Percentiles rank a stretch among this genome's conserved stretches.
These are phyloP conservation scores for Phialophora chinensis DNA, from an alignment of 2,329 filamentous ascomycete genomes.

Conservation along the genomic window DNA sequence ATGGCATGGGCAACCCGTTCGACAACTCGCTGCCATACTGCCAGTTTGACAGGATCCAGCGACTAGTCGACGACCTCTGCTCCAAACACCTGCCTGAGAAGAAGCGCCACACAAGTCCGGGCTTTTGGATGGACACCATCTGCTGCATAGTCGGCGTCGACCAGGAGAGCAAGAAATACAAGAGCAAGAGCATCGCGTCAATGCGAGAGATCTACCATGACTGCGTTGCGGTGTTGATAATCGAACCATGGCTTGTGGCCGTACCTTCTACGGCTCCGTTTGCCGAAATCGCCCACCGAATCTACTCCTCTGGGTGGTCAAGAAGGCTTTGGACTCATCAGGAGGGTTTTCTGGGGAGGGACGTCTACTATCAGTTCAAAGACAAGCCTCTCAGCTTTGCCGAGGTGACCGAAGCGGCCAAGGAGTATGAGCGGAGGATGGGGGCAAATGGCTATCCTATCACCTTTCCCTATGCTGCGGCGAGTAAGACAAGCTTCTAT, in stretches of 20 bases:
- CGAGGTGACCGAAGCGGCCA: not conserved
- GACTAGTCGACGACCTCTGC: not conserved
- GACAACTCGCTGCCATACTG: not conserved
- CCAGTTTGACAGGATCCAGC: slow-evolving; percentile 5
- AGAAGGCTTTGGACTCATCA: slow-evolving; percentile 7
- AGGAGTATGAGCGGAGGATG: slow-evolving; percentile 5
- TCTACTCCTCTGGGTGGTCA: slow-evolving; percentile 5
- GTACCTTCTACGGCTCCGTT: not conserved
- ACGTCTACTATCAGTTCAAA: slow-evolving; percentile 6
- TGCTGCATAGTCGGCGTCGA: slow-evolving; percentile 4
- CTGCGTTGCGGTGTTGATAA: slow-evolving; percentile 6
- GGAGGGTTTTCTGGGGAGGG: not conserved
- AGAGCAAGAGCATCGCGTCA: slow-evolving; percentile 2
- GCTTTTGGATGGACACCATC: slow-evolving; percentile 4
- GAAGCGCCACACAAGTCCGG: not conserved
- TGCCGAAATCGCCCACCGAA: not conserved
- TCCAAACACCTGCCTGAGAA: not conserved
- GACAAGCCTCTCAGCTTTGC: slow-evolving; percentile 6
- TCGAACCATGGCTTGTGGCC: not conserved
- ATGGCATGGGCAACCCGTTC: slow-evolving; percentile 5
- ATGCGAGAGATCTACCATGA: slow-evolving; percentile 7
- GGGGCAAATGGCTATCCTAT: not conserved
- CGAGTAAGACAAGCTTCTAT: slow-evolving; percentile 3
- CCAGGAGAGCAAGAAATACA: not conserved
- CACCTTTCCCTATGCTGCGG: not conserved